Percentiles rank a stretch among this genome's conserved stretches.
phyloP scores from a whole-genome alignment of 78 protist species.

The Protostelium mycophagum region DNA sequence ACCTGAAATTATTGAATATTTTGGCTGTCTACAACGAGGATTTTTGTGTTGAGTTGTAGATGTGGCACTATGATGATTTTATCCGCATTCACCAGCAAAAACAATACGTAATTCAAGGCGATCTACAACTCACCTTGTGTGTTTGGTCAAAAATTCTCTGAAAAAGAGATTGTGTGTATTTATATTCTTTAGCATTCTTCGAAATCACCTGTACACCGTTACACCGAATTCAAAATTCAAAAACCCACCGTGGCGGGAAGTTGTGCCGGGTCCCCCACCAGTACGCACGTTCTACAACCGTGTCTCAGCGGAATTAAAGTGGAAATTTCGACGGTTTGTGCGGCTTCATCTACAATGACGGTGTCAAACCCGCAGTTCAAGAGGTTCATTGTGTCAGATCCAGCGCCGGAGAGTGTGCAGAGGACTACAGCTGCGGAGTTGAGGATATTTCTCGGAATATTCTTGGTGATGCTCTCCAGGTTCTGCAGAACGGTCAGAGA shows the following conservation, averaged over 20 bases:
- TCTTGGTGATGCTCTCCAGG: not conserved
- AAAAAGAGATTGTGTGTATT: conserved; percentile 47
- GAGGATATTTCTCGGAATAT: not conserved
- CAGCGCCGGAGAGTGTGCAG: conserved; percentile 65
- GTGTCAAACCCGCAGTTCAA: conserved; percentile 38
- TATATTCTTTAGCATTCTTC: conserved; percentile 8
- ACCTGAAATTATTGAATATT: no score
- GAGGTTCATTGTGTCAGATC: not conserved
- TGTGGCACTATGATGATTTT: no score
- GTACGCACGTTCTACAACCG: conserved; percentile 40
- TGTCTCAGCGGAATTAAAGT: conserved; percentile 59
- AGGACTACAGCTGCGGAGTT: conserved; percentile 24
- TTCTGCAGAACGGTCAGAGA: not conserved
- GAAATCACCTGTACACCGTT: conserved; percentile 8
- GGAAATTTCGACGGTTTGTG: conserved; percentile 74
- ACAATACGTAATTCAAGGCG: not conserved
- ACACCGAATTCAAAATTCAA: conserved; percentile 7
- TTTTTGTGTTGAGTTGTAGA: no score
- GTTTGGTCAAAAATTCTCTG: conserved; percentile 19
- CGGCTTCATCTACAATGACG: conserved; percentile 84
- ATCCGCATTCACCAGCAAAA: no score
- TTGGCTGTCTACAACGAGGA: not conserved
- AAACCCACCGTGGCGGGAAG: conserved; percentile 82
- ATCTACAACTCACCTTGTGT: no score
- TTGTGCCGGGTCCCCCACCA: conserved; percentile 87